Conservation (phyloP, 1,284 basidiomycete species). For the Pterulicium gracile region DNA sequence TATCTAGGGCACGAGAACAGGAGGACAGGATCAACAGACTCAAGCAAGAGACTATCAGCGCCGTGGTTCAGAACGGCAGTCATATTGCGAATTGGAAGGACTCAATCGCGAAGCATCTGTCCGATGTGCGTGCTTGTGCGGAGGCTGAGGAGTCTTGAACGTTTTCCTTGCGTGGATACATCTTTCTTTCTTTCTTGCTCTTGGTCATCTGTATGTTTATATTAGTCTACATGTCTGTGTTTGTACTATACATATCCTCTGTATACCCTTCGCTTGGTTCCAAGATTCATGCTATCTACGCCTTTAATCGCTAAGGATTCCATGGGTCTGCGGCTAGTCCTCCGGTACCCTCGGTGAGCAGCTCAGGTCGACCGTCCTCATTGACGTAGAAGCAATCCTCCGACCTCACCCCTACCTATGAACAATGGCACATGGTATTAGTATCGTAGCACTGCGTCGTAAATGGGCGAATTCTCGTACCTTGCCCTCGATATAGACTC, state of each 20-base stretch:
- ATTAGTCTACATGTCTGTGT: too few relatives aligned
- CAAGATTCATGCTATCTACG: too few relatives aligned
- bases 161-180: too few relatives aligned
- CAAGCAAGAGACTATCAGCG: constrained; percentile 65
- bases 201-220: too few relatives aligned
- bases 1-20: constrained; percentile 59
- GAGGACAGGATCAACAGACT: constrained; percentile 58
- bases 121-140: constrained; percentile 54
- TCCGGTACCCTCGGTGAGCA: constrained; percentile 53
- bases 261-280: too few relatives aligned
- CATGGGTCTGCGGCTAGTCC: constrained; percentile 45
- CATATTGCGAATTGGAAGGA: constrained; percentile 72
- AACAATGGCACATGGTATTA: background rate
- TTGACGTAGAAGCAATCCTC: constrained; percentile 76
- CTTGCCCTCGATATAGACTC: constrained; percentile 69
- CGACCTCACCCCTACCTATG: constrained; percentile 61
- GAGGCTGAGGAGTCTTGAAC: constrained; percentile 28
- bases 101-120: constrained; percentile 57
- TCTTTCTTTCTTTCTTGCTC: too few relatives aligned
- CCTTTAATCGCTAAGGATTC: too few relatives aligned
- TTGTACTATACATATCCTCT: too few relatives aligned
- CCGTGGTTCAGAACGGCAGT: constrained; percentile 72
- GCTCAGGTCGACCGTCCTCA: constrained; percentile 38
- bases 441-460: background rate
- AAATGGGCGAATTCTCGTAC: constrained; percentile 24